Percentiles rank a stretch among this genome's conserved stretches.
These are phyloP conservation scores for Pythium aphanidermatum DNA, from an alignment of 352 stramenopile species.

Conservation along the genomic window DNA sequence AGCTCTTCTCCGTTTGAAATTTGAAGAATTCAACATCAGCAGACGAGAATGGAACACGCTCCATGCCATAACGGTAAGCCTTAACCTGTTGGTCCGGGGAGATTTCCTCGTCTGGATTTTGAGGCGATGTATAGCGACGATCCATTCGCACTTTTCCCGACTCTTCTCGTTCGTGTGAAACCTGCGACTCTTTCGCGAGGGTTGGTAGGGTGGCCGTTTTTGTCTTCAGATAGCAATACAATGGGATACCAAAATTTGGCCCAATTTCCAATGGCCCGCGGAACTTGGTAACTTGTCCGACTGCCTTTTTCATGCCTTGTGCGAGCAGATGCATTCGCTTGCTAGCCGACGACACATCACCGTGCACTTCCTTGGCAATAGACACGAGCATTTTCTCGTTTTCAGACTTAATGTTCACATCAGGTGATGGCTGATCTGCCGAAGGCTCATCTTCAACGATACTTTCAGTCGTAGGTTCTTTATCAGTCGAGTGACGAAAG, in stretches of 20 bases:
- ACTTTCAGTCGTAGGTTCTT: neutral
- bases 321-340: constrained; percentile 69
- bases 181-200: constrained; percentile 64
- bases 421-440: constrained; percentile 3
- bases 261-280: constrained; percentile 69
- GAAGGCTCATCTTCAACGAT: constrained; percentile 22
- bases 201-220: constrained; percentile 67
- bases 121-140: constrained; percentile 55
- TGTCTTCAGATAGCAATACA: constrained; percentile 78
- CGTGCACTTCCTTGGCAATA: constrained; percentile 59
- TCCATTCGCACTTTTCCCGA: constrained; percentile 66
- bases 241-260: constrained; percentile 46
- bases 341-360: constrained; percentile 60
- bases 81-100: constrained; percentile 68
- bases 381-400: constrained; percentile 86
- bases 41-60: constrained; percentile 77
- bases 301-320: constrained; percentile 73
- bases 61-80: constrained; percentile 70
- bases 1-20: constrained; percentile 67
- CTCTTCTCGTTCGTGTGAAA: constrained; percentile 51
- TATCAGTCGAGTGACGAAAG: constrained; percentile 46
- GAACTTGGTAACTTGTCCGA: constrained; percentile 71
- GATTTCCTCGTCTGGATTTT: constrained; percentile 68
- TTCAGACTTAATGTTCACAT: constrained; percentile 38
- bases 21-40: constrained; percentile 81